These are phyloP conservation scores for Novakomyces olei DNA, from an alignment of 805 yeast species.

Conservation along the genomic window DNA sequence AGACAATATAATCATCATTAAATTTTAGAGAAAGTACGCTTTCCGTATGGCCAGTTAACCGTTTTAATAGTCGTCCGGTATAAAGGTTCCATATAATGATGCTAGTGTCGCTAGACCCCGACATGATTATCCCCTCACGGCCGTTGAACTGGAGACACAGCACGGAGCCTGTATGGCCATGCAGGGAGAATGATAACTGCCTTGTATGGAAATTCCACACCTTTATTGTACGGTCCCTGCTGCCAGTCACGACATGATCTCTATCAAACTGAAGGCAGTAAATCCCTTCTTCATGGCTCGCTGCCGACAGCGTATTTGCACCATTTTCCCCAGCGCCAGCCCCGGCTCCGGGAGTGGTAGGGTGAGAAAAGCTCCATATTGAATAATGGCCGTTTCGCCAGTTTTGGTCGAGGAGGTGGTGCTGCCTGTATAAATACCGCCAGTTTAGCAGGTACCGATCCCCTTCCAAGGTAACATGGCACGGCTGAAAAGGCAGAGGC, in stretches of 20 bases:
- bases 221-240: conserved; percentile 21
- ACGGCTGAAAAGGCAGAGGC: neutral
- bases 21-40: conserved; percentile 15
- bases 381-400: neutral
- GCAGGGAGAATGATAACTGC: neutral
- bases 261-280: conserved; percentile 51
- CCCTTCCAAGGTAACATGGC: neutral
- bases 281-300: conserved; percentile 60
- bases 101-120: conserved; percentile 17
- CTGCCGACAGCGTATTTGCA: neutral
- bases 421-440: conserved; percentile 2
- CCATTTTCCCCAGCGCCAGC: neutral
- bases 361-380: neutral
- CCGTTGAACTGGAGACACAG: conserved; percentile 14
- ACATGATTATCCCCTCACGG: conserved; percentile 11
- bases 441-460: neutral
- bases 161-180: conserved; percentile 16
- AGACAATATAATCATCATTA: conserved; percentile 12
- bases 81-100: conserved; percentile 16
- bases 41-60: conserved; percentile 12
- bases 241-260: conserved; percentile 56
- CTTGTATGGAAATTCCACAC: conserved; percentile 14
- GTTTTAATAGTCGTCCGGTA: conserved; percentile 10
- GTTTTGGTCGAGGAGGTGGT: neutral
- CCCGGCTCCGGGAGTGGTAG: neutral